phyloP scores from a whole-genome alignment of 2,329 filamentous ascomycete genomes.

The Exophiala sp. region DNA sequence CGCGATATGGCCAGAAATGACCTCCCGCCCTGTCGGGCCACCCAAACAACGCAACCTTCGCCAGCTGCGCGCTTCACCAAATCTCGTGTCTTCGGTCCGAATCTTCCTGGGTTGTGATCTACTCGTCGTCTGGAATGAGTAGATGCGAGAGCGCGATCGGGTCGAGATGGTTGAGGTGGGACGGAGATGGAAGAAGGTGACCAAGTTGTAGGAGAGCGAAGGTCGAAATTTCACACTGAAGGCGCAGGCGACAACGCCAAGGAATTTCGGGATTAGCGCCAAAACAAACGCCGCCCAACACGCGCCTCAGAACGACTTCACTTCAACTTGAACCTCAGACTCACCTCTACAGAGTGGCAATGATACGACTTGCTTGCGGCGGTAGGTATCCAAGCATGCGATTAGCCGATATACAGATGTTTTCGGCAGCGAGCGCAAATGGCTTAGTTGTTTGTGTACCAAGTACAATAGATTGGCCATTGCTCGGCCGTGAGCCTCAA shows the following conservation, averaged over 20 bases:
- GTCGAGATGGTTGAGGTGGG: slow-evolving; percentile 22
- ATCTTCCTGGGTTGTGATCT: slow-evolving; percentile 23
- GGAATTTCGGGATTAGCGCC: slow-evolving; percentile 5
- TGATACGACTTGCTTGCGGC: too few species aligned
- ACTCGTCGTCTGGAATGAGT: slow-evolving; percentile 17
- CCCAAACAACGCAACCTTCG: slow-evolving; percentile 23
- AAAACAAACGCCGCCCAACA: neutral
- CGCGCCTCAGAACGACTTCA: neutral
- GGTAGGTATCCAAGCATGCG: too few species aligned
- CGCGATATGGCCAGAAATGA: slow-evolving; percentile 26
- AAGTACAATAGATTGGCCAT: too few species aligned
- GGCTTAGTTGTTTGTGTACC: too few species aligned
- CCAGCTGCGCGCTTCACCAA: slow-evolving; percentile 26
- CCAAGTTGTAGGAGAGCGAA: slow-evolving; percentile 13
- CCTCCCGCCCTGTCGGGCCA: slow-evolving; percentile 27
- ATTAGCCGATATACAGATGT: too few species aligned
- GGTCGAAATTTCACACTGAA: slow-evolving; percentile 13
- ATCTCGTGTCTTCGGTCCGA: slow-evolving; percentile 17
- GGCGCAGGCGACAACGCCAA: slow-evolving; percentile 14
- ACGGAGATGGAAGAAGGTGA: slow-evolving; percentile 18
- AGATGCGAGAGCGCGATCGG: slow-evolving; percentile 22
- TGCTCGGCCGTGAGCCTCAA: too few species aligned
- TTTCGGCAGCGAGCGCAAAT: too few species aligned
- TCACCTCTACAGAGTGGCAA: too few species aligned
- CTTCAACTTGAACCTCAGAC: too few species aligned